Percentiles rank a stretch among this genome's conserved stretches.
Conservation (phyloP, 208 protist species). For the Leishmania tropica region DNA sequence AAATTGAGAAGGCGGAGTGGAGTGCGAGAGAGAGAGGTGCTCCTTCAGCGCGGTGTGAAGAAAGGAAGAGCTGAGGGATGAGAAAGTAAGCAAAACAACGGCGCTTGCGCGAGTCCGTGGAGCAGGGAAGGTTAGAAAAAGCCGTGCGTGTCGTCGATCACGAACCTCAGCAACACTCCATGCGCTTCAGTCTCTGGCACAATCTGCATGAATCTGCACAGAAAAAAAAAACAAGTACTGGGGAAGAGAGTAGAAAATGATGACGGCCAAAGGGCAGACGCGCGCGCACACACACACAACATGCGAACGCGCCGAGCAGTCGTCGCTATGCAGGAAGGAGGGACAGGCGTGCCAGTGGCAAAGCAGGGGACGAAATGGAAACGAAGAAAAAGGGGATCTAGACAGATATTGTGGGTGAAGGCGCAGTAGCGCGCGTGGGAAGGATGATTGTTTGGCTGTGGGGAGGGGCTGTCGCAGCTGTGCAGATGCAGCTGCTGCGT, state of each 20-base stretch:
- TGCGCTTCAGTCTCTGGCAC: no score
- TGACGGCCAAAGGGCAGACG: neutral
- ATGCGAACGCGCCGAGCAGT: neutral
- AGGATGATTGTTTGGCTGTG: neutral
- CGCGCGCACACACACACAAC: neutral
- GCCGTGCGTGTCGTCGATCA: no score
- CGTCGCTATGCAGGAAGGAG: neutral
- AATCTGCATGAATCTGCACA: no score
- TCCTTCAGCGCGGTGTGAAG: no score
- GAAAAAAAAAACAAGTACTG: neutral
- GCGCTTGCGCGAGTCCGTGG: no score
- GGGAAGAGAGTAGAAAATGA: neutral
- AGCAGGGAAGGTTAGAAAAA: no score
- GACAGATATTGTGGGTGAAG: neutral
- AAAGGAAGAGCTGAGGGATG: no score
- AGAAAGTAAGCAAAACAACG: no score
- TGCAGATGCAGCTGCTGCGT: neutral
- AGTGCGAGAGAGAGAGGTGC: no score
- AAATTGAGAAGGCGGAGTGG: no score
- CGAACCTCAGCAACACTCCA: no score
- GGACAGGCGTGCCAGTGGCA: neutral
- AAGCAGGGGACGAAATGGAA: neutral
- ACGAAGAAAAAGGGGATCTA: neutral
- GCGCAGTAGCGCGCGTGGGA: neutral
- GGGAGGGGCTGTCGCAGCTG: neutral